Conservation (phyloP, 106 monocot species). For the Acorus calamus region DNA sequence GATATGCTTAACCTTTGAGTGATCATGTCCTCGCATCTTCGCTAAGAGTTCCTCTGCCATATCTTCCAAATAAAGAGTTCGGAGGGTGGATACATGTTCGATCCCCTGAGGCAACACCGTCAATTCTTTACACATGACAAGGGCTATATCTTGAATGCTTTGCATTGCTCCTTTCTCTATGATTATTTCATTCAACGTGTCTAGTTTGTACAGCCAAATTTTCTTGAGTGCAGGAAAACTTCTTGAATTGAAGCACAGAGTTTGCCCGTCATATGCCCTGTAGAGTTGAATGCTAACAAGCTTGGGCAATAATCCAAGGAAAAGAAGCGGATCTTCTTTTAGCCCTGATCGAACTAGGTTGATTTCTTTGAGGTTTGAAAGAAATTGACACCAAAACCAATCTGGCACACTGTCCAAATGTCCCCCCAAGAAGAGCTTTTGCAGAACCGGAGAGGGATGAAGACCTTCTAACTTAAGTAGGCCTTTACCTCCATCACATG, state of each 20-base stretch:
- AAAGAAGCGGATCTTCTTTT: background rate
- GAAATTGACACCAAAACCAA: slow-evolving; percentile 1
- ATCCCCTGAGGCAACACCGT: no score
- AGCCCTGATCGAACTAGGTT: background rate
- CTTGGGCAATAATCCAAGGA: slow-evolving; percentile 1
- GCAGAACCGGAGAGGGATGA: slow-evolving; percentile 7
- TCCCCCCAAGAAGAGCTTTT: slow-evolving; percentile 1
- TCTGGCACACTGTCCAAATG: background rate
- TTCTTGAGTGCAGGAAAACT: slow-evolving; percentile 1
- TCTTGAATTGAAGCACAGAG: background rate
- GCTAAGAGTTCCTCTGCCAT: no score
- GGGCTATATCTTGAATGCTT: no score
- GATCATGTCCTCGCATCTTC: no score
- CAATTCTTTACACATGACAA: no score
- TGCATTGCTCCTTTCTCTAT: no score
- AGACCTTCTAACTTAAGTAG: background rate
- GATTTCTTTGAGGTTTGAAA: background rate
- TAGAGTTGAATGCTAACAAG: background rate
- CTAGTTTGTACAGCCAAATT: no score
- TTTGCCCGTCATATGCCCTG: background rate
- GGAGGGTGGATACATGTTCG: no score
- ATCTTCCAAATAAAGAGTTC: no score
- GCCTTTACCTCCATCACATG: background rate
- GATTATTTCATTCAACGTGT: no score
- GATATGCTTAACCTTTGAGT: no score